These are phyloP conservation scores for Alternaria sp. DNA, from an alignment of 2,329 filamentous ascomycete species.

Conservation along the genomic window DNA sequence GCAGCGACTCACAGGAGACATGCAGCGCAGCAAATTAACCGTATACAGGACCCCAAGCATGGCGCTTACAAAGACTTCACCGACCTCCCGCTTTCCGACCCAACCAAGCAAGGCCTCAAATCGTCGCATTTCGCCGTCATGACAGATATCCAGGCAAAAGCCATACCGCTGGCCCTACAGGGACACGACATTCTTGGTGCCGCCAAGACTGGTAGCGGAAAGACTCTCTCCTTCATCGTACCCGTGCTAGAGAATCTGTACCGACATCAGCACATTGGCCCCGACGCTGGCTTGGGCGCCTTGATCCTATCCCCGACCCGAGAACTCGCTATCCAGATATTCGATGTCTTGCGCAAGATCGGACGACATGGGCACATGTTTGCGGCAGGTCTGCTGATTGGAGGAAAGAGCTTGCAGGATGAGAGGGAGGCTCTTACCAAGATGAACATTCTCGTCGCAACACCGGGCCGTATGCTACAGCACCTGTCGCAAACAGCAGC, in stretches of 20 bases:
- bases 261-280: constrained; percentile 85
- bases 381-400: constrained; percentile 91
- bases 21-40: not conserved
- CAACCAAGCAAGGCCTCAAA: constrained; percentile 80
- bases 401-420: constrained; percentile 88
- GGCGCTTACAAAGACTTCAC: constrained; percentile 73
- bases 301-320: constrained; percentile 93
- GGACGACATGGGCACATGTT: constrained; percentile 85
- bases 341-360: constrained; percentile 89
- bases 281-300: constrained; percentile 85
- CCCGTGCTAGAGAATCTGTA: constrained; percentile 94
- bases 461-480: constrained; percentile 92
- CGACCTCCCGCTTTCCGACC: constrained; percentile 83
- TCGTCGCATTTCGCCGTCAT: constrained; percentile 87
- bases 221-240: constrained; percentile 91
- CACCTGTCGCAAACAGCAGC: constrained; percentile 93
- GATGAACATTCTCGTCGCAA: constrained; percentile 98
- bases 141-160: constrained; percentile 89
- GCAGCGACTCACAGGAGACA: not conserved
- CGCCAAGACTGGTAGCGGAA: constrained; percentile 94
- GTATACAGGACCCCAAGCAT: constrained; percentile 65
- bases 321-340: constrained; percentile 95
- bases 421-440: constrained; percentile 82
- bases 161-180: constrained; percentile 87
- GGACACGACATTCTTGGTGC: constrained; percentile 89